These are phyloP conservation scores for Vigna reflexopilosa DNA, from an alignment of 306 rosid genomes.

Conservation along the genomic window DNA sequence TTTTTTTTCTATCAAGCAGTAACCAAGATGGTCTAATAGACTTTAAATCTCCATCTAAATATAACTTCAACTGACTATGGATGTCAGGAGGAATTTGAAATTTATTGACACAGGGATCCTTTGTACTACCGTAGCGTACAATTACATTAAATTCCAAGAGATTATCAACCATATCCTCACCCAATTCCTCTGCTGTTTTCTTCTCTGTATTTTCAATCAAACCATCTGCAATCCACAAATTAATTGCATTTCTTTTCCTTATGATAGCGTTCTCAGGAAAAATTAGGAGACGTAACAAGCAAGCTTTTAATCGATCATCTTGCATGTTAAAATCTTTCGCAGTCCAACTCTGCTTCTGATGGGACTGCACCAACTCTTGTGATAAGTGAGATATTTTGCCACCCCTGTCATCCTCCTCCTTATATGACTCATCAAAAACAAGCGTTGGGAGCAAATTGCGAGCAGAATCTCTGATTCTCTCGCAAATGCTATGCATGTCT, in stretches of 20 bases:
- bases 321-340: not conserved
- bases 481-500: not conserved
- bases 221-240: conserved; percentile 55
- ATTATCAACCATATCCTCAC: not conserved
- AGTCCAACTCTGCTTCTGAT: too few species aligned
- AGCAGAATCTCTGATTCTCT: not conserved
- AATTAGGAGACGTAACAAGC: conserved; percentile 44
- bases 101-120: not conserved
- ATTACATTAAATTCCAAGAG: conserved; percentile 27
- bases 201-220: not conserved
- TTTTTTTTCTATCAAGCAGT: too few species aligned
- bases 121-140: not conserved
- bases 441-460: not conserved
- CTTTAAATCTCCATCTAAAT: too few species aligned
- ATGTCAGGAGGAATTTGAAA: conserved; percentile 32
- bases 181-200: conserved; percentile 31
- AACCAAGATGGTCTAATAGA: too few species aligned
- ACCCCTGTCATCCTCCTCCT: not conserved
- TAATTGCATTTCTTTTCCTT: conserved; percentile 45
- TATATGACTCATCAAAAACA: not conserved
- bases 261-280: conserved; percentile 51
- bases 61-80: too few species aligned
- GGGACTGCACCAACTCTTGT: too few species aligned
- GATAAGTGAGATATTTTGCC: not conserved
- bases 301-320: rapidly evolving